Conservation (phyloP, 2,329 filamentous ascomycete species). For the Neopestalotiopsis sp. region DNA sequence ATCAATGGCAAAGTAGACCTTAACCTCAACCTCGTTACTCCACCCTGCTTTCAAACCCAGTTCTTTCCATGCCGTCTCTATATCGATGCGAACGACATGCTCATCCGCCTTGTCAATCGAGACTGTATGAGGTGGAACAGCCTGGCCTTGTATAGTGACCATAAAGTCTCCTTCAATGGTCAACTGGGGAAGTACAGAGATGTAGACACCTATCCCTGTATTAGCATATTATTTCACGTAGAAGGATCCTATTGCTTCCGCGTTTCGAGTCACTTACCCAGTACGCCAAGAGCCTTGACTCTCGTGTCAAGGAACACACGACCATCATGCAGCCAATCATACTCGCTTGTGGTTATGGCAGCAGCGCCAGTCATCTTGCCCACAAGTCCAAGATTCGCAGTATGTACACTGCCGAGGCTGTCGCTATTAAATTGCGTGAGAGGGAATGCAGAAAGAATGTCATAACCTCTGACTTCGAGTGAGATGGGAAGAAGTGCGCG, state of each 20-base stretch:
- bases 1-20: constrained; percentile 58
- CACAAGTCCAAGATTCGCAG: constrained; percentile 78
- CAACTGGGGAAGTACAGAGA: constrained; percentile 69
- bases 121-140: constrained; percentile 72
- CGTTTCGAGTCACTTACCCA: constrained; percentile 55
- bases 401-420: constrained; percentile 46
- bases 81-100: constrained; percentile 77
- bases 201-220: constrained; percentile 66
- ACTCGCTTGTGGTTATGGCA: constrained; percentile 69
- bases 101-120: constrained; percentile 54
- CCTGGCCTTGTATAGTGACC: constrained; percentile 73
- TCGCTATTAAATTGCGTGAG: constrained; percentile 61
- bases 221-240: constrained; percentile 18
- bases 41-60: constrained; percentile 73
- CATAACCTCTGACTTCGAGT: constrained; percentile 72
- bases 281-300: constrained; percentile 79
- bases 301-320: constrained; percentile 69
- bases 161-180: constrained; percentile 71
- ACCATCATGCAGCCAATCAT: constrained; percentile 59
- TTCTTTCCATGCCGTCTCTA: constrained; percentile 77
- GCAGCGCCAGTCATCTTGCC: constrained; percentile 91
- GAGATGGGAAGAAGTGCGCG: constrained; percentile 64
- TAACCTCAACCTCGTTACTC: constrained; percentile 79
- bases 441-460: constrained; percentile 80
- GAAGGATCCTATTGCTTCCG: background rate